Percentiles rank a stretch among this genome's conserved stretches.
Conservation (phyloP, 2,329 filamentous ascomycete genomes). For the Cladosporium sp. region DNA sequence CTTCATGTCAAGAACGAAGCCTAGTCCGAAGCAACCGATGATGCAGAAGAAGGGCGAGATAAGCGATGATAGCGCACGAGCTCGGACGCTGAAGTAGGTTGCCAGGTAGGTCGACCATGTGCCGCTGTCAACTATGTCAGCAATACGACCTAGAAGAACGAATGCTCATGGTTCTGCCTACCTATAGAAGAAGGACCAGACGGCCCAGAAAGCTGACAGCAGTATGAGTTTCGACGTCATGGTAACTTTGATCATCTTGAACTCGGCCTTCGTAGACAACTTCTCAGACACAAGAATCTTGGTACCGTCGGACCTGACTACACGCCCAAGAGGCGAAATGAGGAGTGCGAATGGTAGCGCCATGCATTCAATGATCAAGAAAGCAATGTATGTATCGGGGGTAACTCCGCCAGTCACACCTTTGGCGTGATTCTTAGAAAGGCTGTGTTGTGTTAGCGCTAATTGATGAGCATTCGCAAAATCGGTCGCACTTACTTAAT, state of each 20-base stretch:
- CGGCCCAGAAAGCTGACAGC: conserved; percentile 32
- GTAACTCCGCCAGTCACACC: conserved; percentile 23
- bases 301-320: conserved; percentile 36
- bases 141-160: conserved; percentile 42
- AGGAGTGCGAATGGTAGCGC: conserved; percentile 42
- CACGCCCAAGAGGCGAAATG: conserved; percentile 41
- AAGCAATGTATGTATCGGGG: conserved; percentile 42
- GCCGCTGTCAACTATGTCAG: conserved; percentile 35
- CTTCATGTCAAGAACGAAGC: conserved; percentile 58
- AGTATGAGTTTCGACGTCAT: conserved; percentile 1
- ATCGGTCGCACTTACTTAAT: conserved; percentile 23
- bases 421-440: conserved; percentile 7
- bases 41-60: conserved; percentile 14
- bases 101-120: conserved; percentile 33
- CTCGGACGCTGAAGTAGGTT: conserved; percentile 30
- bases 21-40: conserved; percentile 5
- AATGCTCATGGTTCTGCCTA: conserved; percentile 39
- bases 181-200: conserved; percentile 36
- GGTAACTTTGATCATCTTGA: conserved; percentile 10
- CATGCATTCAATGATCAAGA: conserved; percentile 43
- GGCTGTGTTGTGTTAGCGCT: conserved; percentile 22
- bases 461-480: conserved; percentile 3
- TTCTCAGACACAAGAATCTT: conserved; percentile 22
- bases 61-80: conserved; percentile 30
- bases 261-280: conserved; percentile 24